Conservation (phyloP, 2,329 filamentous ascomycete genomes). For the Monosporascus sp. region DNA sequence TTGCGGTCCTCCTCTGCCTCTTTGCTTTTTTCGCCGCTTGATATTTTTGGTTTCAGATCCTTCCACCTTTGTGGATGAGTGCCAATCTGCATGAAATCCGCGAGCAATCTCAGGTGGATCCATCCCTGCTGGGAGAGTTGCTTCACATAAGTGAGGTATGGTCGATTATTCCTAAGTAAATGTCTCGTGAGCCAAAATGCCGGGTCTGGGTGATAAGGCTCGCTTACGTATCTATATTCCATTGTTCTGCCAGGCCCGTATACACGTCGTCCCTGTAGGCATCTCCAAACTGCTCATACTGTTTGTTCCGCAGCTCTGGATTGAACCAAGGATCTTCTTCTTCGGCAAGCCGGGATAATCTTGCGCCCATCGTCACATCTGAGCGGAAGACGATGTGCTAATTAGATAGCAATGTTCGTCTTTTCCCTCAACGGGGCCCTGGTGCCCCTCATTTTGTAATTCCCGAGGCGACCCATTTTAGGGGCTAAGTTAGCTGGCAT, state of each 20-base stretch:
- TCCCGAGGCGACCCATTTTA: background rate
- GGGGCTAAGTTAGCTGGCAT: background rate
- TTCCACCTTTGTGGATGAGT: conserved; percentile 12
- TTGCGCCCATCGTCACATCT: too few relatives aligned
- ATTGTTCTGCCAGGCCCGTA: background rate
- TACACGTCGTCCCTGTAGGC: background rate
- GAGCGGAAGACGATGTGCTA: too few relatives aligned
- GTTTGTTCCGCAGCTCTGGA: background rate
- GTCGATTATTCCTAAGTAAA: background rate
- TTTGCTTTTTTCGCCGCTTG: background rate
- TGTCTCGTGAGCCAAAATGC: background rate
- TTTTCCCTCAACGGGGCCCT: too few relatives aligned
- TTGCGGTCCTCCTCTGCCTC: background rate
- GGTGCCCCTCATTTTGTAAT: too few relatives aligned
- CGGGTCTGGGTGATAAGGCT: background rate
- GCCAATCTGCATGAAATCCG: conserved; percentile 17
- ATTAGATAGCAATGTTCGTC: too few relatives aligned
- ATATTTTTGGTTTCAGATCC: background rate
- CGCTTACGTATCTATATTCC: background rate
- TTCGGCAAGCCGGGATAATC: too few relatives aligned
- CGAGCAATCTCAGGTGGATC: conserved; percentile 9
- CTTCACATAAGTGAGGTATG: conserved; percentile 1
- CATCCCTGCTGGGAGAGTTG: conserved; percentile 9
- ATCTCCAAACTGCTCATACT: background rate
- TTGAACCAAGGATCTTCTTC: background rate